Evolutionary conservation across 2,329 filamentous ascomycete species (phyloP).

Genomic region (Emergomyces orientalis): DNA sequence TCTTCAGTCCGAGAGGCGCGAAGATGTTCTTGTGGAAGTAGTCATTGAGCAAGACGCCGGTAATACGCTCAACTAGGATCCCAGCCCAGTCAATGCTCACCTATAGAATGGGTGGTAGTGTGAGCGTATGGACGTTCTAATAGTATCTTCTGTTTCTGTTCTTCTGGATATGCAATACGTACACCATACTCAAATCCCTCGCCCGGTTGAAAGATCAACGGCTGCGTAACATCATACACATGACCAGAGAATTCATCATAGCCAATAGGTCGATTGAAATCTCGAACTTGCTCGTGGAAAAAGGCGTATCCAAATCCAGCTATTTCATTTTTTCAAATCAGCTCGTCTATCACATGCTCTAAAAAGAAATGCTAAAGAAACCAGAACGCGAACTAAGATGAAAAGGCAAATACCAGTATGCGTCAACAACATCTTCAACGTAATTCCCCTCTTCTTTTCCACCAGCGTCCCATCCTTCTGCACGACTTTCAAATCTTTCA

Average conservation of each 20-base stretch:
- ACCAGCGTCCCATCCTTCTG: slow-evolving; percentile 26
- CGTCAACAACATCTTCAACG: slow-evolving; percentile 48
- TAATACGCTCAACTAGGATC: slow-evolving; percentile 40
- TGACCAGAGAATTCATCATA: slow-evolving; percentile 51
- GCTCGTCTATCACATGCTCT: not conserved
- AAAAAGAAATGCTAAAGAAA: not conserved
- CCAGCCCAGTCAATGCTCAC: slow-evolving; percentile 48
- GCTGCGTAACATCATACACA: slow-evolving; percentile 43
- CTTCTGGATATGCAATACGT: slow-evolving; percentile 24
- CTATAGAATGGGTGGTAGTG: slow-evolving; percentile 24
- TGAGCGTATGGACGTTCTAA: not conserved
- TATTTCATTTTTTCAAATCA: slow-evolving; percentile 19
- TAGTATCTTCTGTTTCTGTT: not conserved
- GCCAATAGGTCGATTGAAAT: slow-evolving; percentile 43
- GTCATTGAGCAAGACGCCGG: slow-evolving; percentile 38
- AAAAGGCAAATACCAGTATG: slow-evolving; percentile 32
- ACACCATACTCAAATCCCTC: slow-evolving; percentile 52
- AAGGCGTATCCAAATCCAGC: slow-evolving; percentile 52
- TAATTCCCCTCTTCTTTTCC: slow-evolving; percentile 44
- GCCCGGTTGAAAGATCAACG: slow-evolving; percentile 55
- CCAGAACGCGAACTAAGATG: not conserved
- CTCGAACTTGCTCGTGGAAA: slow-evolving; percentile 41
- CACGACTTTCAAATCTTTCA: slow-evolving; percentile 36
- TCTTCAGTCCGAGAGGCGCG: slow-evolving; percentile 39
- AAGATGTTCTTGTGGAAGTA: slow-evolving; percentile 44